Base-by-base conservation (phyloP, 306 rosid species). In the Senna siamea region DNA sequence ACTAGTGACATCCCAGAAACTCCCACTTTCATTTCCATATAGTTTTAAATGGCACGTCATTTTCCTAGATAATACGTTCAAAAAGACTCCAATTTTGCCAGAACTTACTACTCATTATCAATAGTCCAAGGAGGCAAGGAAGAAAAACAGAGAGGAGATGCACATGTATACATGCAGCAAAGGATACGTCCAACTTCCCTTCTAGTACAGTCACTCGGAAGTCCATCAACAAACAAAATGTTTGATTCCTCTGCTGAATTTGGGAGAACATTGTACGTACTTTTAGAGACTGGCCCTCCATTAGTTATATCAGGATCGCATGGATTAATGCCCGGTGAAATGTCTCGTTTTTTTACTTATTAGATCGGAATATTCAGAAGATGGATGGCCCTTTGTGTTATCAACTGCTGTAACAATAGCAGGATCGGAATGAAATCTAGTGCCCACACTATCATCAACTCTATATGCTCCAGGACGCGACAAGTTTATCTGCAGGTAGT, bases 141-240 rank as follows among this genome's bases (percentile, higher is more conserved):
- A n/a, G 70, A 69, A 35, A 63, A 35, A 23, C 28, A 72, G 11
- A 60, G 7, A 32, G 22, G 46, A 60, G 22, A 32, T 59, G 7
- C 8, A 59, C 11, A 8, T n/a, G 46, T 66, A 72, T n/a, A 48
- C n/a, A 20, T 0, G 65, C 44, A 66, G 57, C 55, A 80, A 80
- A 89, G 96, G 97, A 92, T 89, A 89, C 96, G 93, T 34, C 96
- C 91, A 41, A 89, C 96, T 89, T 89, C 97, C 82, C 97, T 86
- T 85, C 97, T 86, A 47, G 91, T 92, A 84, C 93, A 89, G 78
- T 92, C 89, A 5, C 74, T 83, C 4, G 97, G 97, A 69, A 92
- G 93, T 65, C 88, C 89, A 53, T 78, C 91, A 34, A 89, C 91
- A 79, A 86, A 89, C 75, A 92, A 78, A 80, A 91, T 20, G 37